Evolutionary conservation across 1,284 basidiomycete species (phyloP).

Genomic region (Irpex sp.): DNA sequence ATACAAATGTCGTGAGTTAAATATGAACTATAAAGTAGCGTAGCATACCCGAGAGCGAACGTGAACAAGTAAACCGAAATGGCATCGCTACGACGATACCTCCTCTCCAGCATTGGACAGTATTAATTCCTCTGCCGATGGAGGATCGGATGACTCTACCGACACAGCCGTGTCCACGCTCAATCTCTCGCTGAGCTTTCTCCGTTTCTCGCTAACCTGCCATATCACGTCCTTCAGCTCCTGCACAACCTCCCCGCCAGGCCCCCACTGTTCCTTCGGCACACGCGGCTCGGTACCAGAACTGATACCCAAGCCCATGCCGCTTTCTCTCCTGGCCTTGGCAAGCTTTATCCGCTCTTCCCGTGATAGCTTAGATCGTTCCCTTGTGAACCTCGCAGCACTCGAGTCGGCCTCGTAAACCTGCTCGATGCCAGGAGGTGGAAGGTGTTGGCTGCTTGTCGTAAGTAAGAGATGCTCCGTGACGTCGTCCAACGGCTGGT

Average conservation of each 20-base stretch:
- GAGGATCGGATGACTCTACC: neutral
- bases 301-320: slow-evolving; percentile 11
- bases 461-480: slow-evolving; percentile 49
- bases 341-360: slow-evolving; percentile 66
- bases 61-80: neutral
- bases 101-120: neutral
- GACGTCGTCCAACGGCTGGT: slow-evolving; percentile 42
- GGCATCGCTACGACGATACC: slow-evolving; percentile 4
- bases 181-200: slow-evolving; percentile 38
- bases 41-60: neutral
- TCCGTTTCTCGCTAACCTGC: slow-evolving; percentile 67
- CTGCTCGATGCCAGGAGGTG: slow-evolving; percentile 62
- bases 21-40: slow-evolving; percentile 12
- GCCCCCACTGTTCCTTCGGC: slow-evolving; percentile 52
- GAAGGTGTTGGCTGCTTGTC: slow-evolving; percentile 46
- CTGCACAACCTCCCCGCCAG: slow-evolving; percentile 72
- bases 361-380: slow-evolving; percentile 56
- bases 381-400: slow-evolving; percentile 38
- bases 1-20: slow-evolving; percentile 8
- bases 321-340: slow-evolving; percentile 47
- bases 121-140: neutral
- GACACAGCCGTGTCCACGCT: neutral
- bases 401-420: slow-evolving; percentile 65
- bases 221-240: slow-evolving; percentile 81
- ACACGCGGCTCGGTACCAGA: slow-evolving; percentile 5